Conservation (phyloP, 1,139 yeast genomes). For the Magnusiomyces tetraspermus region DNA sequence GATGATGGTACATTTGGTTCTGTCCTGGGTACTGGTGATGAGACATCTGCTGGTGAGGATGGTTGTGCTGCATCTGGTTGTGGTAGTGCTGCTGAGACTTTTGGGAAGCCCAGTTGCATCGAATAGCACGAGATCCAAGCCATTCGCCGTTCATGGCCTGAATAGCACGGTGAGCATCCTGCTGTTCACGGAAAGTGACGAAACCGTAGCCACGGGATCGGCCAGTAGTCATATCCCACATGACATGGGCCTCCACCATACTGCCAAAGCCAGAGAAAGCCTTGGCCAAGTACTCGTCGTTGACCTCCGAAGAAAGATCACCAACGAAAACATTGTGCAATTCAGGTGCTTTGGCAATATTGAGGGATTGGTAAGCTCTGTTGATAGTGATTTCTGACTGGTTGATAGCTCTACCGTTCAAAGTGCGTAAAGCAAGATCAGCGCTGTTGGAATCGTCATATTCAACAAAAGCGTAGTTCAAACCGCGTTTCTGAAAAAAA, state of each 20-base stretch:
- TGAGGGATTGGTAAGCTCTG: slow-evolving; percentile 78
- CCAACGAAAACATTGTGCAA: slow-evolving; percentile 77
- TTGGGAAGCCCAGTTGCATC: slow-evolving; percentile 87
- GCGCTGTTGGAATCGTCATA: slow-evolving; percentile 54
- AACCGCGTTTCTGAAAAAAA: slow-evolving; percentile 35
- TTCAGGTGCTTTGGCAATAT: slow-evolving; percentile 41
- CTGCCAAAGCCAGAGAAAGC: slow-evolving; percentile 54
- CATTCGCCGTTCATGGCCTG: slow-evolving; percentile 65
- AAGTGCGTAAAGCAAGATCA: slow-evolving; percentile 47
- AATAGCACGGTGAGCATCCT: slow-evolving; percentile 69
- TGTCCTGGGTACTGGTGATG: not conserved
- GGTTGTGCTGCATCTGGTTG: not conserved
- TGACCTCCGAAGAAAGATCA: slow-evolving; percentile 72
- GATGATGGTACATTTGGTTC: slow-evolving; percentile 2
- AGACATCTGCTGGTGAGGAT: slow-evolving; percentile 2
- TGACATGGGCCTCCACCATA: slow-evolving; percentile 76
- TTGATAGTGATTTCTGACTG: slow-evolving; percentile 48
- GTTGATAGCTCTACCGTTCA: slow-evolving; percentile 42
- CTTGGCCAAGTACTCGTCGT: slow-evolving; percentile 57
- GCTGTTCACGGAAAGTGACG: slow-evolving; percentile 60
- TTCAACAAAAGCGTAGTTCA: slow-evolving; percentile 79
- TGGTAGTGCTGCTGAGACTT: slow-evolving; percentile 29
- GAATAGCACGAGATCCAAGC: slow-evolving; percentile 64
- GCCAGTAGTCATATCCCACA: slow-evolving; percentile 97
- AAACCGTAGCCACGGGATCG: slow-evolving; percentile 89